Base-by-base conservation (phyloP, 2,329 filamentous ascomycete genomes). In the Albophoma yamanashiensis region DNA sequence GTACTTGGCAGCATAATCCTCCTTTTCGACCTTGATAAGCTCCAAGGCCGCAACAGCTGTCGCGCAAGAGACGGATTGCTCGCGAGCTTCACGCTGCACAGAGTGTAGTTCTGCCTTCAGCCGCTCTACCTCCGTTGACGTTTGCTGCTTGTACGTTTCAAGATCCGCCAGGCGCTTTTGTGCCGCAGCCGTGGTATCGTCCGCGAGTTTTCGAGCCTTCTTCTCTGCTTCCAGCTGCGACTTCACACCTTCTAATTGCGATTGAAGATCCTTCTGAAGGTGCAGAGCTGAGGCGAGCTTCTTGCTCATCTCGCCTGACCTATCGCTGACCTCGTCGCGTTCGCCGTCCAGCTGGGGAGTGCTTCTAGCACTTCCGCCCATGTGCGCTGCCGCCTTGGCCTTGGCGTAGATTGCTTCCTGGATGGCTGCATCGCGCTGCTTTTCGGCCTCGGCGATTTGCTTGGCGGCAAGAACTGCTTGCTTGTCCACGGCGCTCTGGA, bases 341-440 rank as follows among this genome's bases (percentile, higher is more conserved):
- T 83, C 82, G 17, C 73, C 79, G 55, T 86, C 85, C 3, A 84
- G 72, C 68, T 85, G 79, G 60, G 88, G 76, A 47, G 84, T 82
- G 68, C 80, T 81, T 50, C 79, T 79, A 58, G 85, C 81, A 66
- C 88, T 91, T 59, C 85, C 82, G 43, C 83, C 86, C 4, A 74
- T 67, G 64, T 92, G 88, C 9, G 92, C 92, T 38, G 92, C 92
- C 58, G 97, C 78, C 70, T 91, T 97, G 3, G 95, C 92, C 70
- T 95, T 96, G 40, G 92, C 91, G 73, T 97, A 97, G 0, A 94
- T 89, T 1, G 94, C 94, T 75, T 99, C 95, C 67, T 88, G 89
- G 59, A 99, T 87, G n/a, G 94, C 94, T 47, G 89, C 87, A 74
- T 99, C 94, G 57, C 95, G 84, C 76, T 99, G 94, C 70, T 90